A percentile compares a stretch with the other conserved stretches of the same genome.
phyloP scores from a whole-genome alignment of 805 yeast genomes.

The Myxozyma kluyveri region DNA sequence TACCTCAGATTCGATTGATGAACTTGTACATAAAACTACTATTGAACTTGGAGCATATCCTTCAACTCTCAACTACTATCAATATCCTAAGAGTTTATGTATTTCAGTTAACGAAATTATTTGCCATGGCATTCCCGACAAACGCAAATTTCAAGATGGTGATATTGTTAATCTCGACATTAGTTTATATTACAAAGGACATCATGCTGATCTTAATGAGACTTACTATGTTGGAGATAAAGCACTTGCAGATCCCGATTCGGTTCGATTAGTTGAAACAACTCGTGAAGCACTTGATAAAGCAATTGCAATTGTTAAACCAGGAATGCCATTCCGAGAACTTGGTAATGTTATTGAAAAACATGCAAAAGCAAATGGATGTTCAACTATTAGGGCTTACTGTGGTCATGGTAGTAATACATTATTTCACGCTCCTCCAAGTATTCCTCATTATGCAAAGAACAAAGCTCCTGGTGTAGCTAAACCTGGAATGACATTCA shows the following conservation, averaged over 20 bases:
- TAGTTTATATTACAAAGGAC: slow-evolving; percentile 78
- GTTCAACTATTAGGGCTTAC: slow-evolving; percentile 85
- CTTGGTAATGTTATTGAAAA: slow-evolving; percentile 85
- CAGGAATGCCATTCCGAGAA: slow-evolving; percentile 83
- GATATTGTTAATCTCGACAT: slow-evolving; percentile 92
- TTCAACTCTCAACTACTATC: slow-evolving; percentile 89
- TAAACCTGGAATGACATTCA: slow-evolving; percentile 94
- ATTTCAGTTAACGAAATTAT: slow-evolving; percentile 92
- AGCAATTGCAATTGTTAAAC: slow-evolving; percentile 83
- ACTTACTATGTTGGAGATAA: slow-evolving; percentile 95
- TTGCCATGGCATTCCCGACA: slow-evolving; percentile 97
- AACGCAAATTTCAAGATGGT: slow-evolving; percentile 82
- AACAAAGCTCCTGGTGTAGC: slow-evolving; percentile 92
- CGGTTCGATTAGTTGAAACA: slow-evolving; percentile 87
- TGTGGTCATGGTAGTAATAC: slow-evolving; percentile 92
- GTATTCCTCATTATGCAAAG: slow-evolving; percentile 88
- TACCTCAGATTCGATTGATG: slow-evolving; percentile 90
- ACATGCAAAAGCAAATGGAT: slow-evolving; percentile 71
- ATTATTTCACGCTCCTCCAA: slow-evolving; percentile 88
- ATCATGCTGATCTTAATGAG: slow-evolving; percentile 92
- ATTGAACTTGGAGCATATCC: slow-evolving; percentile 89
- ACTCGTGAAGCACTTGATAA: slow-evolving; percentile 81
- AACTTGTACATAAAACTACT: slow-evolving; percentile 81
- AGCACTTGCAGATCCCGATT: slow-evolving; percentile 71
- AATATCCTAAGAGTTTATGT: slow-evolving; percentile 88